Evolutionary conservation across 2,329 filamentous ascomycete genomes (phyloP).

Genomic region (Curvularia eragrostidis): DNA sequence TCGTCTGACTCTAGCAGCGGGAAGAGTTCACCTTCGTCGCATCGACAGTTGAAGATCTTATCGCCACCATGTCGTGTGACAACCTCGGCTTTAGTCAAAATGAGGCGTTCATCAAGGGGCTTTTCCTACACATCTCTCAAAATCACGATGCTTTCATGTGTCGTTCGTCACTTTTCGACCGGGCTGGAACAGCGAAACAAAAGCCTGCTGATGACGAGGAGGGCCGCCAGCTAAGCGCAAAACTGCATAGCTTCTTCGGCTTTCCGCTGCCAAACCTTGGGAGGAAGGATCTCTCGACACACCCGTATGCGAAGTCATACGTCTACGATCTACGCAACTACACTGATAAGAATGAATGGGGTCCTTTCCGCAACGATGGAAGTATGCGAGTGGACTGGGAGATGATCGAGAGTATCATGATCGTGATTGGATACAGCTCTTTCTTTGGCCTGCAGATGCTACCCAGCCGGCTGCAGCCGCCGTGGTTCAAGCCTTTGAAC

Average conservation of each 20-base stretch:
- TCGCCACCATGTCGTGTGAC: slow-evolving; percentile 48
- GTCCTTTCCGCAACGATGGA: slow-evolving; percentile 72
- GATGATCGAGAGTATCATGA: slow-evolving; percentile 76
- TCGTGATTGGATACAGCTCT: slow-evolving; percentile 69
- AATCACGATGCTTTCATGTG: slow-evolving; percentile 68
- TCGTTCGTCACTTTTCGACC: slow-evolving; percentile 64
- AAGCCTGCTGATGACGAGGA: slow-evolving; percentile 50
- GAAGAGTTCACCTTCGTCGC: slow-evolving; percentile 46
- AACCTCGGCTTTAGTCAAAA: slow-evolving; percentile 56
- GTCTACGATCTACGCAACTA: slow-evolving; percentile 79
- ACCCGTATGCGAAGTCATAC: slow-evolving; percentile 69
- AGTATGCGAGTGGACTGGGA: slow-evolving; percentile 75
- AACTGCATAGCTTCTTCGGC: slow-evolving; percentile 73
- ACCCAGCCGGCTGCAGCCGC: slow-evolving; percentile 31
- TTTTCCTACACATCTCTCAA: slow-evolving; percentile 53
- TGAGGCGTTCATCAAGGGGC: slow-evolving; percentile 43
- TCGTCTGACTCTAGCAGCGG: slow-evolving; percentile 24
- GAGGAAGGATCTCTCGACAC: slow-evolving; percentile 49
- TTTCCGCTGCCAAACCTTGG: slow-evolving; percentile 58
- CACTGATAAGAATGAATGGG: slow-evolving; percentile 68
- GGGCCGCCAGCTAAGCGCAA: slow-evolving; percentile 70
- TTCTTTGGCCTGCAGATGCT: slow-evolving; percentile 36
- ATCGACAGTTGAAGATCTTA: slow-evolving; percentile 51
- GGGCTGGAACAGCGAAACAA: slow-evolving; percentile 57
- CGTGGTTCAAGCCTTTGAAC: slow-evolving; percentile 41